Base-by-base conservation (phyloP, 192 early-diverging fungal genomes). In the Linderina pennispora region DNA sequence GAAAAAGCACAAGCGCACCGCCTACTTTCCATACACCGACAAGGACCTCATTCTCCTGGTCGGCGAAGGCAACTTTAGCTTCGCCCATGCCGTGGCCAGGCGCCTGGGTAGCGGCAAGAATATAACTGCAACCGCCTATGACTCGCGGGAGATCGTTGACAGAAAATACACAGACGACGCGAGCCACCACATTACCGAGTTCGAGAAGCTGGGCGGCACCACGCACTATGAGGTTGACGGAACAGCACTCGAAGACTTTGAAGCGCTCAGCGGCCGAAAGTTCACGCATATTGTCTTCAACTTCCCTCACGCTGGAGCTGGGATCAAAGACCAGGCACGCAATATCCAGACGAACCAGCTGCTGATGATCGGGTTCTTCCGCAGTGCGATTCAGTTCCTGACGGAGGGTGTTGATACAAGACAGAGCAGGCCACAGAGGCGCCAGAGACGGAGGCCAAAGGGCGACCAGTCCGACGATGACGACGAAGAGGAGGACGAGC, bases 21-120 rank as follows among this genome's bases (percentile, higher is more conserved):
- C 59, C 1, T 26, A 24, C 28, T 73, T 74, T 23, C 81, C 80
- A 3, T 87, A 81, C 62, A 55, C 46, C 7, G 50, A 56, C 14
- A 41, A 63, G 13, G 78, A 90, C 55, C 58, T 52, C 11, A 83
- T 92, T 23, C 54, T 93, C 4, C 68, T 93, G 3, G 55, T 93
- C 3, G 90, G 90, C 33, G 90, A 93, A 70, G 90, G 91, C n/a
- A 98, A 96, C 68, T 96, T 98, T 55, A 87, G 85, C 40, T 98
- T 94, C 63, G 82, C 94, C 1, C 77, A 76, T 37, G 76, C 82
- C 15, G 44, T 97, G 9, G 76, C 77, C 8, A 69, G 77, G 26
- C 42, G 84, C 2, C 65, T 82, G 17, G 66, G 78, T 14, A 65
- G 75, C 6, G 77, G 75, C 10, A 58, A 77, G n/a, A 71, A 66